Evolutionary conservation across 2,329 filamentous ascomycete species (phyloP).

Genomic region (Arthrobotrys conoides): DNA sequence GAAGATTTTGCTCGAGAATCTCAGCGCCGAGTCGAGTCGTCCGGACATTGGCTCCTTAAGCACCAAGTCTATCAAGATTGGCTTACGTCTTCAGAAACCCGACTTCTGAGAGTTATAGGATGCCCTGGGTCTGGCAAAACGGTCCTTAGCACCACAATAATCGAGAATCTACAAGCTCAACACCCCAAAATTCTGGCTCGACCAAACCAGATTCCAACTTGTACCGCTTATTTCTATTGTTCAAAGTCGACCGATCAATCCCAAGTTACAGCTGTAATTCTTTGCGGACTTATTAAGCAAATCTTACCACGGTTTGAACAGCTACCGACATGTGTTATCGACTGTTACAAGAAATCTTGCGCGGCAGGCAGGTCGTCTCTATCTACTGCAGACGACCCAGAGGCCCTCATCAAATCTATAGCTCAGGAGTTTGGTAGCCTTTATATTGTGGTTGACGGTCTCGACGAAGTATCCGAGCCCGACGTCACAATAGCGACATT

Average conservation of each 20-base stretch:
- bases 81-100: constrained; percentile 5
- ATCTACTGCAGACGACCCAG: constrained; percentile 20
- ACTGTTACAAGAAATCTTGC: constrained; percentile 33
- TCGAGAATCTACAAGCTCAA: constrained; percentile 24
- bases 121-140: constrained; percentile 46
- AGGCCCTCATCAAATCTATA: constrained; percentile 22
- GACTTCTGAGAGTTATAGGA: constrained; percentile 34
- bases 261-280: constrained; percentile 16
- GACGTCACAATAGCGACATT: neutral
- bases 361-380: constrained; percentile 4
- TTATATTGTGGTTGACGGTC: constrained; percentile 46
- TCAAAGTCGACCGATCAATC: constrained; percentile 28
- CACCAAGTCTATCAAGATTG: constrained; percentile 11
- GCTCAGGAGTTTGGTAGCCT: constrained; percentile 19
- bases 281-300: constrained; percentile 37
- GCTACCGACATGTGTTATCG: constrained; percentile 25
- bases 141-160: constrained; percentile 41
- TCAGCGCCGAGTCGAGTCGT: constrained; percentile 2
- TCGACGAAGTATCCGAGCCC: constrained; percentile 44
- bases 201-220: neutral
- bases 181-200: neutral
- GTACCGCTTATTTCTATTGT: constrained; percentile 43
- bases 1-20: constrained; percentile 29
- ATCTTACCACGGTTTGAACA: constrained; percentile 13
- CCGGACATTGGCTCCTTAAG: constrained; percentile 36